Percentiles rank a stretch among this genome's conserved stretches.
Conservation (phyloP, 2,329 filamentous ascomycete species). For the Sporothrix pallida region DNA sequence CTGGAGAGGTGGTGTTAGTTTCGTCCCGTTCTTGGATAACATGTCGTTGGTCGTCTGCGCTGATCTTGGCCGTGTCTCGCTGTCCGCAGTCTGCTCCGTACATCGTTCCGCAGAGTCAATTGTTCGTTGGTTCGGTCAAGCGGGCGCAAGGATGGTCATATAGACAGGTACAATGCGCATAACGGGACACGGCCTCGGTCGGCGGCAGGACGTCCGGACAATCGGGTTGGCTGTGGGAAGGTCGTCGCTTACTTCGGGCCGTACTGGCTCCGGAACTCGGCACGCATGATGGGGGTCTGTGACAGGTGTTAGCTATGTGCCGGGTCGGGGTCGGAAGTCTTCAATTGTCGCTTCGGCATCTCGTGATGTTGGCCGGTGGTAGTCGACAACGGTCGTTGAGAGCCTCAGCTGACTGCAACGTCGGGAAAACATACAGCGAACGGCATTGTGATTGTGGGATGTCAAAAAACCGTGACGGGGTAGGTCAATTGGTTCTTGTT, state of each 20-base stretch:
- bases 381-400: too few species aligned
- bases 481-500: constrained; percentile 32
- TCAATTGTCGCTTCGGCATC: constrained; percentile 16
- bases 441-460: constrained; percentile 39
- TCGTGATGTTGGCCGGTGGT: background rate
- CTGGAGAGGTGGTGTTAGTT: constrained; percentile 46
- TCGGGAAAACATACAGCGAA: constrained; percentile 41
- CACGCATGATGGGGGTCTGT: constrained; percentile 55
- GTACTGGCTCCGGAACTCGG: constrained; percentile 65
- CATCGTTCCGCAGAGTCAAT: background rate
- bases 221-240: background rate
- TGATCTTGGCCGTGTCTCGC: background rate
- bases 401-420: too few species aligned
- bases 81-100: background rate
- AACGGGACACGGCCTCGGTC: background rate
- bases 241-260: constrained; percentile 66
- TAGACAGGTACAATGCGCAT: too few species aligned
- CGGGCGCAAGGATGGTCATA: background rate
- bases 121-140: background rate
- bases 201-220: background rate
- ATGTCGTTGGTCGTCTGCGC: background rate
- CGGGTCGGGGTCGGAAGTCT: background rate
- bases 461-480: constrained; percentile 22
- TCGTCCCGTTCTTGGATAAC: background rate
- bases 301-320: constrained; percentile 19